Percentiles rank a stretch among this genome's conserved stretches.
Evolutionary conservation across 2,329 filamentous ascomycete species (phyloP).

Genomic region (Diaporthe vexans): DNA sequence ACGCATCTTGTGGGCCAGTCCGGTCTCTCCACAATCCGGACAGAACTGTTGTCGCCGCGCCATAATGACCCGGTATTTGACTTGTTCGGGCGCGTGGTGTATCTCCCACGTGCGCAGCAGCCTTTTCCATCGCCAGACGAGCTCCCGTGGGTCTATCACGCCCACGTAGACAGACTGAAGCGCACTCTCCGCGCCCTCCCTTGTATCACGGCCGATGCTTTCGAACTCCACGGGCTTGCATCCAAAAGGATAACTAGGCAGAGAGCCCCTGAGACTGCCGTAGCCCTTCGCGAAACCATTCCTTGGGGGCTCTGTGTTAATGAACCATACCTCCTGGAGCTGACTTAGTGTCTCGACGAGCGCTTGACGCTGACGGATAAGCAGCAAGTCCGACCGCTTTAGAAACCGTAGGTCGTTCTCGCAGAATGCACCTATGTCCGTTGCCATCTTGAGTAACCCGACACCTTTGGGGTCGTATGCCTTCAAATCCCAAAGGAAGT

Average conservation of each 20-base stretch:
- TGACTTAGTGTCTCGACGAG: conserved; percentile 41
- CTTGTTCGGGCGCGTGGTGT: conserved; percentile 5
- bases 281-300: not conserved
- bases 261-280: too few relatives aligned
- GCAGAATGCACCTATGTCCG: conserved; percentile 11
- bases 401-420: conserved; percentile 29
- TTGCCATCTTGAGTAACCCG: conserved; percentile 33
- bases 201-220: conserved; percentile 11
- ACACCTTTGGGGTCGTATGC: conserved; percentile 37
- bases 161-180: conserved; percentile 30
- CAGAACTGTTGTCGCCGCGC: not conserved
- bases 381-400: conserved; percentile 28
- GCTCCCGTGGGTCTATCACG: conserved; percentile 32
- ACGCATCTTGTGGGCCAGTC: not conserved
- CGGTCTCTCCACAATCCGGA: not conserved
- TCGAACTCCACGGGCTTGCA: not conserved
- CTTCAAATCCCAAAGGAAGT: conserved; percentile 41
- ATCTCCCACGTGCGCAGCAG: conserved; percentile 31
- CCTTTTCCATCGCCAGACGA: conserved; percentile 36
- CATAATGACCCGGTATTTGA: conserved; percentile 30
- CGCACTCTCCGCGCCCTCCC: not conserved
- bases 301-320: not conserved
- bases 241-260: not conserved
- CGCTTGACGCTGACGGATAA: conserved; percentile 40
- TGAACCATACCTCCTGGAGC: conserved; percentile 39